phyloP scores from a whole-genome alignment of 257 asterid genomes.

The Datura wrightii region DNA sequence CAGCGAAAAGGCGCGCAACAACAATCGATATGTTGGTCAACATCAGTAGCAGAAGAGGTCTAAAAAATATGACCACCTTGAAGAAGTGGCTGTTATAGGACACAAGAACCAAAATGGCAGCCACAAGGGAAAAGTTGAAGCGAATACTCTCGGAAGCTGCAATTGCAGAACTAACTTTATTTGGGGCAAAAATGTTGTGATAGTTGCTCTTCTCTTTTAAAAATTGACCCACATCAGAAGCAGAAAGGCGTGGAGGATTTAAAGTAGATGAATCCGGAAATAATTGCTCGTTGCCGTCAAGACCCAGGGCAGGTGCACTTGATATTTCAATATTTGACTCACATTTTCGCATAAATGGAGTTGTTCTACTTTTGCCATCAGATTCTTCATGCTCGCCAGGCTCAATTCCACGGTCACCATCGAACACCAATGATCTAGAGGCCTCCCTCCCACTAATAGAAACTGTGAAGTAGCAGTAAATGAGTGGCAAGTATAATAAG shows the following conservation, averaged over 20 bases:
- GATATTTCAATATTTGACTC: constrained; percentile 41
- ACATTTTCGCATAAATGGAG: constrained; percentile 39
- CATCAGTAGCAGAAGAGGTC: constrained; percentile 73
- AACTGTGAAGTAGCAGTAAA: constrained; percentile 44
- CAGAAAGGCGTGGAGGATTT: constrained; percentile 33
- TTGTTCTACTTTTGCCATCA: constrained; percentile 34
- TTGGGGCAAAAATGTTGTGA: constrained; percentile 41
- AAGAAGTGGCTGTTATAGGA: constrained; percentile 49
- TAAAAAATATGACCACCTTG: constrained; percentile 47
- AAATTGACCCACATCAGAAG: constrained; percentile 35
- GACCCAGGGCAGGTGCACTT: constrained; percentile 42
- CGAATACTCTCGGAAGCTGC: constrained; percentile 70
- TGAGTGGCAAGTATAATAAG: not conserved
- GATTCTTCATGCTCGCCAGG: constrained; percentile 8
- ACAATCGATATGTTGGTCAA: constrained; percentile 68
- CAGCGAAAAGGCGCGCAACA: constrained; percentile 48
- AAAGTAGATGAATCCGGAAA: constrained; percentile 45
- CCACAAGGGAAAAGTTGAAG: constrained; percentile 53
- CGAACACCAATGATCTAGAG: constrained; percentile 40
- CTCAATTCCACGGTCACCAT: constrained; percentile 43
- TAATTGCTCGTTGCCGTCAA: constrained; percentile 41
- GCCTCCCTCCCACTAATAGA: constrained; percentile 47
- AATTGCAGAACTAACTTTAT: constrained; percentile 60
- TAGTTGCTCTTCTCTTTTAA: constrained; percentile 37
- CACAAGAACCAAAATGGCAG: constrained; percentile 65